Evolutionary conservation across 2,329 filamentous ascomycete species (phyloP).

Genomic region (Sporothrix brasiliensis): DNA sequence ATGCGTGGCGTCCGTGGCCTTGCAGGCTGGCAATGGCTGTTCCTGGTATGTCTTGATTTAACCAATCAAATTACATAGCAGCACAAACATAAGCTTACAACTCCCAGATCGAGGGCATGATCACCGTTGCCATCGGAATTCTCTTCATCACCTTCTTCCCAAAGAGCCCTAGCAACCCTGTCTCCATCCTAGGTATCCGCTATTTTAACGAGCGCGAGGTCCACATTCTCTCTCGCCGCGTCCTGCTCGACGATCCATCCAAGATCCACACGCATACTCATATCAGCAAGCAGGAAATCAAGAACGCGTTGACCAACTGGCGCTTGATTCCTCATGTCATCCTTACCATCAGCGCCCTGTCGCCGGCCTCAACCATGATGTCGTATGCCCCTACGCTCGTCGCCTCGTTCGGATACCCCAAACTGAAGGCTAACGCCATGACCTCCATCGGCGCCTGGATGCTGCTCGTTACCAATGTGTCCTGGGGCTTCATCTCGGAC

Average conservation of each 20-base stretch:
- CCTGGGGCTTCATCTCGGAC: constrained; percentile 40
- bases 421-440: constrained; percentile 44
- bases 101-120: constrained; percentile 42
- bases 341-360: constrained; percentile 41
- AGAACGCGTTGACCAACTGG: constrained; percentile 44
- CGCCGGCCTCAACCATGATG: constrained; percentile 40
- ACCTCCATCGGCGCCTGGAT: constrained; percentile 45
- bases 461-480: constrained; percentile 42
- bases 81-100: not conserved
- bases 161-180: constrained; percentile 35
- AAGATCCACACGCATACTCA: constrained; percentile 38
- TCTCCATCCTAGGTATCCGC: constrained; percentile 17
- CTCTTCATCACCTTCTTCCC: constrained; percentile 43
- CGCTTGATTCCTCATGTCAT: constrained; percentile 44
- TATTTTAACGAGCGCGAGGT: constrained; percentile 44
- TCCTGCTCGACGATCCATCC: constrained; percentile 44
- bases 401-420: constrained; percentile 43
- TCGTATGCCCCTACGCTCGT: constrained; percentile 44
- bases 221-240: constrained; percentile 43
- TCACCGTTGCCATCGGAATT: constrained; percentile 44
- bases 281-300: constrained; percentile 26
- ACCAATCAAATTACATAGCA: not conserved
- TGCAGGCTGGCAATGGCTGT: constrained; percentile 45
- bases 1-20: constrained; percentile 42
- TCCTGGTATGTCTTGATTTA: not conserved